A percentile compares a stretch with the other conserved stretches of the same genome.
Evolutionary conservation across 805 yeast species (phyloP).

Genomic region (Huiozyma sinensis): DNA sequence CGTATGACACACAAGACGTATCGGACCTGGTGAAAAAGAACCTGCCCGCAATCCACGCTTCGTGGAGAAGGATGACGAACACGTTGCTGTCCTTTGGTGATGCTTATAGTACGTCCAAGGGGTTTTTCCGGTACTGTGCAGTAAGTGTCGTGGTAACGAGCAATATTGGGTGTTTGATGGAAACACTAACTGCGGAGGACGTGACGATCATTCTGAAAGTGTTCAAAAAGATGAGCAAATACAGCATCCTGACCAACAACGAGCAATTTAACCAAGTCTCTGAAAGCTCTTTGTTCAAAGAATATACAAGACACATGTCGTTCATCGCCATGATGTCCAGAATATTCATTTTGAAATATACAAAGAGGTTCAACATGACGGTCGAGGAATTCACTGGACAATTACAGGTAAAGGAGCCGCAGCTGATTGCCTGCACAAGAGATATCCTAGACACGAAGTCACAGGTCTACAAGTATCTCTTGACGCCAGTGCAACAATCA

Average conservation of each 20-base stretch:
- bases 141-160: conserved; percentile 3
- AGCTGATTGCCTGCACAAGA: conserved; percentile 7
- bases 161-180: neutral
- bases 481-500: conserved; percentile 17
- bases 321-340: conserved; percentile 13
- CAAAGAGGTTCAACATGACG: conserved; percentile 30
- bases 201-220: conserved; percentile 1
- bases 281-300: conserved; percentile 10
- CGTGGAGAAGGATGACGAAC: conserved; percentile 7
- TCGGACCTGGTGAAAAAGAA: neutral
- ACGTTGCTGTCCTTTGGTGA: conserved; percentile 1
- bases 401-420: conserved; percentile 60
- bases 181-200: conserved; percentile 4
- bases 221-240: conserved; percentile 2
- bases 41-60: neutral
- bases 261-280: conserved; percentile 8
- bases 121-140: conserved; percentile 2
- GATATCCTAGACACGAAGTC: conserved; percentile 17
- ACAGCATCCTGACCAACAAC: conserved; percentile 3
- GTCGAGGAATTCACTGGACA: conserved; percentile 50
- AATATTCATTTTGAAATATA: conserved; percentile 9
- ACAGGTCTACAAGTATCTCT: conserved; percentile 12
- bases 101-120: conserved; percentile 2
- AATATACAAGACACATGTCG: conserved; percentile 9
- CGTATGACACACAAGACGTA: neutral